Conservation (phyloP, 1,139 yeast species). For the Hemisphaericaspora lyxosophila region DNA sequence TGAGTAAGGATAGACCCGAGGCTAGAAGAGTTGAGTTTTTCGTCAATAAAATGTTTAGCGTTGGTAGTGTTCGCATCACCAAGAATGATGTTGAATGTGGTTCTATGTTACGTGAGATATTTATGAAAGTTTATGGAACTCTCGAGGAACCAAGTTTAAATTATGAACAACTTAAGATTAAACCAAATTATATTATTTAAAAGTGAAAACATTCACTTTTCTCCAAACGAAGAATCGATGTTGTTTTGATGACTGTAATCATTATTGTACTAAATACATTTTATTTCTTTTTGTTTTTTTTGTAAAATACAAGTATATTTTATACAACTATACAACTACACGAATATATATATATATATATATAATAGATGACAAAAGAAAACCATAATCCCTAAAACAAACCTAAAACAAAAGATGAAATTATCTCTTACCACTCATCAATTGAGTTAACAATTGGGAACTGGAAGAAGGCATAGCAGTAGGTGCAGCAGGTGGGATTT, state of each 20-base stretch:
- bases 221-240: too few relatives aligned
- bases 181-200: conserved; percentile 1
- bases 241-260: too few relatives aligned
- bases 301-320: too few relatives aligned
- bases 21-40: conserved; percentile 12
- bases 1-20: conserved; percentile 6
- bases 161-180: conserved; percentile 8
- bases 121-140: conserved; percentile 17
- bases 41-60: conserved; percentile 7
- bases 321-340: too few relatives aligned
- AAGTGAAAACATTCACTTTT: neutral
- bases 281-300: too few relatives aligned
- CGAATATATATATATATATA: too few relatives aligned
- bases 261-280: too few relatives aligned
- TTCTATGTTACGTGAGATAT: conserved; percentile 17
- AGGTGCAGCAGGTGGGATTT: conserved; percentile 13
- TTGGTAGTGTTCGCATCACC: conserved; percentile 7
- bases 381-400: neutral
- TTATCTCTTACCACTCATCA: conserved; percentile 65
- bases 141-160: conserved; percentile 19
- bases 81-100: conserved; percentile 18
- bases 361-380: neutral
- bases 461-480: conserved; percentile 43
- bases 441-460: conserved; percentile 66
- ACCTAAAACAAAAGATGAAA: neutral